Evolutionary conservation across 768 basidiomycete species (phyloP).

Genomic region (Chalciporus sphaerocephalus): DNA sequence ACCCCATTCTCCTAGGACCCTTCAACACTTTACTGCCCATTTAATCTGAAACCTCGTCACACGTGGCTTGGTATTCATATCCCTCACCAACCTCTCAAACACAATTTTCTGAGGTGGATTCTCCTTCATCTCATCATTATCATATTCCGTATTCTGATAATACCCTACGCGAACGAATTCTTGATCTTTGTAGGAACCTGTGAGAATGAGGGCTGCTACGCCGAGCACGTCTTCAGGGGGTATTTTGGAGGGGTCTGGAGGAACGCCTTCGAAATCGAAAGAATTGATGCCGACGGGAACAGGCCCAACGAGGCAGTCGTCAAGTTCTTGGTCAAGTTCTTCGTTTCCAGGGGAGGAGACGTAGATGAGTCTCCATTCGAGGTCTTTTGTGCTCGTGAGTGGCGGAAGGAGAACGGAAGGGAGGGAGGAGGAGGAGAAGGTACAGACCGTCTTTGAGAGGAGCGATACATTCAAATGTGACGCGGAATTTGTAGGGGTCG

Average conservation of each 20-base stretch:
- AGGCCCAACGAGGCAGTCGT: slow-evolving; percentile 96
- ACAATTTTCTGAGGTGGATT: slow-evolving; percentile 61
- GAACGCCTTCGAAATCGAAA: slow-evolving; percentile 89
- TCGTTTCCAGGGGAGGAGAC: slow-evolving; percentile 91
- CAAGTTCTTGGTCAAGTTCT: slow-evolving; percentile 93
- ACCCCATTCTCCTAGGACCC: not conserved
- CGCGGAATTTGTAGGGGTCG: slow-evolving; percentile 87
- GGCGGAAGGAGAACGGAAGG: not conserved
- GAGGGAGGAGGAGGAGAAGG: not conserved
- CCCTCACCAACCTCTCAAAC: slow-evolving; percentile 78
- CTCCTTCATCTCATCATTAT: slow-evolving; percentile 87
- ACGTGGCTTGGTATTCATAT: slow-evolving; percentile 86
- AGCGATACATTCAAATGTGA: slow-evolving; percentile 96
- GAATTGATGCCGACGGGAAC: slow-evolving; percentile 96
- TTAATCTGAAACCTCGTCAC: slow-evolving; percentile 92
- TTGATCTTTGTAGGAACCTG: slow-evolving; percentile 92
- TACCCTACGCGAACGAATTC: slow-evolving; percentile 99
- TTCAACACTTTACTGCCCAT: slow-evolving; percentile 47
- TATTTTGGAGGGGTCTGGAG: slow-evolving; percentile 81
- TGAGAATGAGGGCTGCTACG: slow-evolving; percentile 94
- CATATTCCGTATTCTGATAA: slow-evolving; percentile 99
- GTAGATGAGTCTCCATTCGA: slow-evolving; percentile 98
- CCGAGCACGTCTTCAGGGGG: slow-evolving; percentile 89
- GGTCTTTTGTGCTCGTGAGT: slow-evolving; percentile 47
- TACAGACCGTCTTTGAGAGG: slow-evolving; percentile 82